These are phyloP conservation scores for Carex cristatella DNA, from an alignment of 176 grass and related monocot genomes.

Conservation along the genomic window DNA sequence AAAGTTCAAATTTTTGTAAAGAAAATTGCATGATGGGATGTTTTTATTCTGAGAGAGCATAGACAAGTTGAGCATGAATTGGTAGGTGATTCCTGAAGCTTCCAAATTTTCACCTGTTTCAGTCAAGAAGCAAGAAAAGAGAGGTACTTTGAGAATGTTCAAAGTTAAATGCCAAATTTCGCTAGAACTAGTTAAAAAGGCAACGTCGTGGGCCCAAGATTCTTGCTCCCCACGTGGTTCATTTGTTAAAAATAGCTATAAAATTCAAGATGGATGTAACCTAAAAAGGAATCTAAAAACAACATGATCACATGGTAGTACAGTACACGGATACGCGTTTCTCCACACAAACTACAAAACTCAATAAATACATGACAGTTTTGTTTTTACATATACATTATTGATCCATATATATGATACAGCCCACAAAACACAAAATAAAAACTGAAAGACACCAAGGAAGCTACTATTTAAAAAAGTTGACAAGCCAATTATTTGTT, in stretches of 20 bases:
- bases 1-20: constrained; percentile 19
- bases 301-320: background rate
- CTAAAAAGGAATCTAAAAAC: background rate
- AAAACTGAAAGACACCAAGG: background rate
- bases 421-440: constrained; percentile 2
- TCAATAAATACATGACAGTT: background rate
- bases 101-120: background rate
- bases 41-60: background rate
- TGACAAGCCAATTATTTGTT: background rate
- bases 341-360: background rate
- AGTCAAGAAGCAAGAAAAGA: background rate
- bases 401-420: background rate
- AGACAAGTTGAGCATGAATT: background rate
- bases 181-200: background rate
- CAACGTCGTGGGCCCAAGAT: background rate
- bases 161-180: background rate
- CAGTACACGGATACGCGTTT: background rate
- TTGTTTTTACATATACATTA: constrained; percentile 9
- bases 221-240: background rate
- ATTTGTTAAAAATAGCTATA: background rate
- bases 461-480: background rate
- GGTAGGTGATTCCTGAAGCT: background rate
- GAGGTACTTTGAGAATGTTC: background rate
- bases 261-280: background rate
- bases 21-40: background rate